phyloP scores from a whole-genome alignment of 805 yeast species.

The Saitoella complicata region DNA sequence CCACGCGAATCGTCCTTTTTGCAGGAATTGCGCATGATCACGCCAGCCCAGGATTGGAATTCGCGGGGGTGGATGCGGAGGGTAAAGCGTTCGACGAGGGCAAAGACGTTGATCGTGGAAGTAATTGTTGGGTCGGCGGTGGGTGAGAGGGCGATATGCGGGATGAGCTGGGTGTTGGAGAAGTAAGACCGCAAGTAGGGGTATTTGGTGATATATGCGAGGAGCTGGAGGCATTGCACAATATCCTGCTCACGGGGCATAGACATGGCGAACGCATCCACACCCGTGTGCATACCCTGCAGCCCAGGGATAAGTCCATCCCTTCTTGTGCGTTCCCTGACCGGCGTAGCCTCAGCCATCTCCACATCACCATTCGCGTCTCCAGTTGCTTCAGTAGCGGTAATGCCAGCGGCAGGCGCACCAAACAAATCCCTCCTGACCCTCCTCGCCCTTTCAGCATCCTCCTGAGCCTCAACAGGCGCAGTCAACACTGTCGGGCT shows the following conservation, averaged over 20 bases:
- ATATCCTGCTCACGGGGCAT: constrained; percentile 85
- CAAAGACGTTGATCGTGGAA: constrained; percentile 48
- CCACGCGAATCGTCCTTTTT: constrained; percentile 74
- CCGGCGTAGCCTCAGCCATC: too few relatives aligned
- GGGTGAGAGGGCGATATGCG: neutral
- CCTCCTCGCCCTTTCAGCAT: too few relatives aligned
- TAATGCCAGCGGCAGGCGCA: too few relatives aligned
- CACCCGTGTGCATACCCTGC: neutral
- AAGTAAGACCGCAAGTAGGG: constrained; percentile 58
- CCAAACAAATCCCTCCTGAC: too few relatives aligned
- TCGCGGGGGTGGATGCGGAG: constrained; percentile 53
- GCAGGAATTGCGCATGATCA: constrained; percentile 92
- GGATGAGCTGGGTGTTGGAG: constrained; percentile 1
- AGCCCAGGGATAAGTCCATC: neutral
- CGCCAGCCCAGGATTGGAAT: constrained; percentile 91
- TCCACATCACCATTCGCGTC: too few relatives aligned
- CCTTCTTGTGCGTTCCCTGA: too few relatives aligned
- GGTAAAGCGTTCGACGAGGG: constrained; percentile 83
- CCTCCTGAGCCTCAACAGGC: too few relatives aligned
- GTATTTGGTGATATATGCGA: constrained; percentile 88
- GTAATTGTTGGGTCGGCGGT: neutral
- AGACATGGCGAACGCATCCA: neutral
- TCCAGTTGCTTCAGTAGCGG: too few relatives aligned
- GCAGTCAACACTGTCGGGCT: too few relatives aligned
- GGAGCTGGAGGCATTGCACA: constrained; percentile 77